Conservation (phyloP, 129 eudicot species). For the Tagetes erecta region DNA sequence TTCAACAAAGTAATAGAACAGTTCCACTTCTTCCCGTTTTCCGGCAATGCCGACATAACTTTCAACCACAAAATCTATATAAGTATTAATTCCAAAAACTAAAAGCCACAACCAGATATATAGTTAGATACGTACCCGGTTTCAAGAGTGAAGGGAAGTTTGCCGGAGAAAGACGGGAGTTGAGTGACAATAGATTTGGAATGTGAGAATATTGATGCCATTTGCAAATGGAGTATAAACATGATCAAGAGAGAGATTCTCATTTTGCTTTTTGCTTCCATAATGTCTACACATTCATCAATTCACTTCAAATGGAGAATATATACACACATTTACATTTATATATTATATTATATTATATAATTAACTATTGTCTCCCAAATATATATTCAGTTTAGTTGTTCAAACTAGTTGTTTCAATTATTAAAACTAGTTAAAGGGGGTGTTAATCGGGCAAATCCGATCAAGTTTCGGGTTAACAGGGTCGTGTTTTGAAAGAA, state of each 20-base stretch:
- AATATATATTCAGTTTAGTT: too few relatives aligned
- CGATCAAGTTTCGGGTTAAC: too few relatives aligned
- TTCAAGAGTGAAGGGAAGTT: slow-evolving; percentile 47
- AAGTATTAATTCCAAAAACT: not conserved
- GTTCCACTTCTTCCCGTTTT: slow-evolving; percentile 30
- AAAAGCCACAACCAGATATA: not conserved
- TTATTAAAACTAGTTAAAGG: too few relatives aligned
- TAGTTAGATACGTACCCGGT: slow-evolving; percentile 34
- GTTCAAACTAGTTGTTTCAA: too few relatives aligned
- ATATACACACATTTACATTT: too few relatives aligned
- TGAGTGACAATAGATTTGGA: slow-evolving; percentile 34
- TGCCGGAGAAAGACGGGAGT: slow-evolving; percentile 41
- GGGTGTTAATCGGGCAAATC: too few relatives aligned
- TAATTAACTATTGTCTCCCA: too few relatives aligned
- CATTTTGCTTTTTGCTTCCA: slow-evolving; percentile 32
- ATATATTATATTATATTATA: too few relatives aligned
- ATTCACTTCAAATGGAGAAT: too few relatives aligned
- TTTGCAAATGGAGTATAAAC: slow-evolving; percentile 20
- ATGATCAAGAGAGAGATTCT: slow-evolving; percentile 14
- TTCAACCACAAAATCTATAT: not conserved
- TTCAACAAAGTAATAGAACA: slow-evolving; percentile 49
- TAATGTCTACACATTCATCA: not conserved
- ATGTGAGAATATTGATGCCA: not conserved
- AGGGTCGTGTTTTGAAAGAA: too few relatives aligned
- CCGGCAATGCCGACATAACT: slow-evolving; percentile 39